Evolutionary conservation across 306 rosid species (phyloP), one percentile per base, ranked within the genome.

Genomic region (Gastrolobium villosum): DNA sequence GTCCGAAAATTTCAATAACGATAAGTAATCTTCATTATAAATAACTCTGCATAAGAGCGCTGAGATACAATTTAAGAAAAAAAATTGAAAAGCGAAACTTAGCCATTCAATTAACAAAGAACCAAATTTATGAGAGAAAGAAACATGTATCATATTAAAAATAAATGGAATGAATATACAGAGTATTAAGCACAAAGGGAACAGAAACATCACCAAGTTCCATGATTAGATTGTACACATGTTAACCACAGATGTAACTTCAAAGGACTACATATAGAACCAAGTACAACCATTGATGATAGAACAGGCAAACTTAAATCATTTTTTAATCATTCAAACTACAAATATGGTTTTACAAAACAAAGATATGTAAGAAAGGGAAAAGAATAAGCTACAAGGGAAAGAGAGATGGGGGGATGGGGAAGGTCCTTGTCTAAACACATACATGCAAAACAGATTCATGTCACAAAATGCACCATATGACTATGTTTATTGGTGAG

Each of bases 1-100:
- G 49, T 62, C 6, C 54, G 49, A 79, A 76, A 76, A 57, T 14
- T 65, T 65, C 75, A 79, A 66, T 73, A 68, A 72, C 1, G 31
- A 45, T 72, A 56, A 72, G 72, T 11, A 56, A 28, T 37, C 34
- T 70, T 65, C 5, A 70, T 35, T 70, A 60, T 34, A 36, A 44
- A 54, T 53, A 67, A 35, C 54, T 28, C 20, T 56, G 59, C 39
- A 64, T 30, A 77, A 61, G 59, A 41, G 68, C 84, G 68, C 5
- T 46, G 5, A 11, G 75, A 79, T 20, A 65, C 31, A 57, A 35
- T 10, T 57, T 30, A 44, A 60, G 56, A 39, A 37, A 26, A 39
- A 37, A 26, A 65, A 13, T 39, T 31, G 41, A 14, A 62, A 26
- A 54, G 14, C 1, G 13, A 35, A 72, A 75, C 40, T 55, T 57